These are phyloP conservation scores for Celoporthe dispersa DNA, from an alignment of 2,329 filamentous ascomycete species.

Conservation along the genomic window DNA sequence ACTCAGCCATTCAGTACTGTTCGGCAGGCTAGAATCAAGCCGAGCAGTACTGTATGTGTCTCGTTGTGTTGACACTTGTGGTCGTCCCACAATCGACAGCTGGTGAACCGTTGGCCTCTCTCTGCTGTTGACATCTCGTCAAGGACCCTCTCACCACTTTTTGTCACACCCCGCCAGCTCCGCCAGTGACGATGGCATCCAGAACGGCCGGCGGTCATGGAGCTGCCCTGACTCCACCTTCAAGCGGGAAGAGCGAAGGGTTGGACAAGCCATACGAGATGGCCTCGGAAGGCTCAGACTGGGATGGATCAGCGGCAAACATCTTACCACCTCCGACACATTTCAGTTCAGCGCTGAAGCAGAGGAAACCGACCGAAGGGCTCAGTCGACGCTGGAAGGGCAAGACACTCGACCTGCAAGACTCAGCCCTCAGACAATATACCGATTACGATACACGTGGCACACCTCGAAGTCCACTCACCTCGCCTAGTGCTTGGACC, in stretches of 20 bases:
- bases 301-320: neutral
- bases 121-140: neutral
- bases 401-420: conserved; percentile 15
- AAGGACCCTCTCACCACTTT: neutral
- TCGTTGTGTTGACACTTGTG: neutral
- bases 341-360: neutral
- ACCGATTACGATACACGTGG: conserved; percentile 23
- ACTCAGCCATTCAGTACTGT: neutral
- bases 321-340: conserved; percentile 20
- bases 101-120: neutral
- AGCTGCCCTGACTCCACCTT: neutral
- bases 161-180: neutral
- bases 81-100: neutral
- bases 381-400: conserved; percentile 10
- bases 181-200: neutral
- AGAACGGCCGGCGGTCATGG: neutral
- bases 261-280: conserved; percentile 7
- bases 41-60: neutral
- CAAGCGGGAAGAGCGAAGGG: neutral
- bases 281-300: neutral
- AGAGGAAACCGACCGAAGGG: conserved; percentile 13
- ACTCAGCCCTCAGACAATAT: conserved; percentile 17
- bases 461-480: conserved; percentile 13
- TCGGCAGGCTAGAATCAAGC: too few species aligned
- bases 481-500: conserved; percentile 11